phyloP scores from a whole-genome alignment of 371 early-diverging fungal genomes.

The Lichtheimia corymbifera region DNA sequence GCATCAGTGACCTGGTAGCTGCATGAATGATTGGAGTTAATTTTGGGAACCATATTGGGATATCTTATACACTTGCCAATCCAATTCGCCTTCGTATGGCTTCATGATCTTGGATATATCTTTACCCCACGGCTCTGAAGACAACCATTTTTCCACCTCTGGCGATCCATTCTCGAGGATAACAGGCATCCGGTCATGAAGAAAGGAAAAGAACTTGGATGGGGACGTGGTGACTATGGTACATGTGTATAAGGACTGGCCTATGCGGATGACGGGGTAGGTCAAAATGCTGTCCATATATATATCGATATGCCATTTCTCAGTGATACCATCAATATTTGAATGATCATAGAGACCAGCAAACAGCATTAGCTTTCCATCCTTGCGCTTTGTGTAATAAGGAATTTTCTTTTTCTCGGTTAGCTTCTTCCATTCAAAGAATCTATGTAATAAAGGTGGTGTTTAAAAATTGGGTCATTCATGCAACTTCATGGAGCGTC shows the following conservation, averaged over 20 bases:
- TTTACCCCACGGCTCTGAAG: conserved; percentile 42
- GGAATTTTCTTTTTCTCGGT: conserved; percentile 51
- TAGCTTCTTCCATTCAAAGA: conserved; percentile 74
- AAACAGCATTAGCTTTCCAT: conserved; percentile 62
- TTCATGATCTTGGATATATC: conserved; percentile 45
- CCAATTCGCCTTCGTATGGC: conserved; percentile 54
- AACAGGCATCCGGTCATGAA: conserved; percentile 80
- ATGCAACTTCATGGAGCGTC: background rate
- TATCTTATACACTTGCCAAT: conserved; percentile 28
- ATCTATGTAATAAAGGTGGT: conserved; percentile 46
- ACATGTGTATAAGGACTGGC: conserved; percentile 32
- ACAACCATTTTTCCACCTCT: conserved; percentile 61
- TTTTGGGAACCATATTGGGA: background rate
- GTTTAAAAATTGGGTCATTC: background rate
- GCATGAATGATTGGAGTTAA: conserved; percentile 11
- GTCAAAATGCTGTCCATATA: background rate
- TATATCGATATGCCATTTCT: background rate
- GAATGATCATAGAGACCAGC: conserved; percentile 62
- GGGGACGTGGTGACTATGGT: conserved; percentile 65
- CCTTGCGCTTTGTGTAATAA: conserved; percentile 59
- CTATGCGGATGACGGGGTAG: conserved; percentile 1
- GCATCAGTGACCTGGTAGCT: conserved; percentile 47
- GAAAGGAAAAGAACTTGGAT: conserved; percentile 44
- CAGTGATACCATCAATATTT: conserved; percentile 26
- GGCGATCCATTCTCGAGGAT: conserved; percentile 52